Evolutionary conservation across 176 grass and related monocot species (phyloP).

Genomic region (Hordeum vulgare): MorexV3_pseudomolecules_assembly NC_058522.1:258997621-258998120

Average conservation of each 20-base stretch:
- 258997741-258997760: not conserved
- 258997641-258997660: too few species aligned
- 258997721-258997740: too few species aligned
- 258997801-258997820: not conserved
- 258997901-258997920: not conserved
- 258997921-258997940: not conserved
- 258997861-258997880: not conserved
- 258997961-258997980: not conserved
- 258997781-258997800: not conserved
- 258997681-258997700: too few species aligned
- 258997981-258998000: not conserved
- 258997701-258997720: too few species aligned
- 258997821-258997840: not conserved
- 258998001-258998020: not conserved
- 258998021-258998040: constrained; percentile 58
- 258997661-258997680: too few species aligned
- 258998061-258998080: constrained; percentile 52
- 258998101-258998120: constrained; percentile 55
- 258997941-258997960: not conserved
- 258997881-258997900: not conserved
- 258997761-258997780: not conserved
- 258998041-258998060: constrained; percentile 48
- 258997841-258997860: not conserved
- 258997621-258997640: too few species aligned
- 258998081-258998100: constrained; percentile 39